Conservation (phyloP, 441 rosid genomes). For the Codiaeum variegatum region DNA sequence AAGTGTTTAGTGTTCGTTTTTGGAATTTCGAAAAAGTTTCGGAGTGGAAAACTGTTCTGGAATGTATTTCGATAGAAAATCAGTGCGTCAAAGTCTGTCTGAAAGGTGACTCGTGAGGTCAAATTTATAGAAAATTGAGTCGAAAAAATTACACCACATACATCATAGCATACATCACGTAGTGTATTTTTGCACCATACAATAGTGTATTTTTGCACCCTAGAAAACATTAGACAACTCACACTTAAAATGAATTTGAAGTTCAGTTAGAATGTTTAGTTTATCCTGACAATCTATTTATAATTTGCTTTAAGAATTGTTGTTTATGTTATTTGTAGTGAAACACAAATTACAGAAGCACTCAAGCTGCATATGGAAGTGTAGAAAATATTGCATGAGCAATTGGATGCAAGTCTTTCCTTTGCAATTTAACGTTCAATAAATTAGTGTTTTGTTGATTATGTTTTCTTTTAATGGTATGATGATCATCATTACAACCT, state of each 20-base stretch:
- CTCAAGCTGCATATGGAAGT: slow-evolving; percentile 98
- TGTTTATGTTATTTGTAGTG: slow-evolving; percentile 45
- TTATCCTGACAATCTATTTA: slow-evolving; percentile 12
- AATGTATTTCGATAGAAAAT: too few species aligned
- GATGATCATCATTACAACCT: not conserved
- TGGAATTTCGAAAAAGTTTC: too few species aligned
- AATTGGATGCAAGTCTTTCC: slow-evolving; percentile 74
- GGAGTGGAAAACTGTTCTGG: too few species aligned
- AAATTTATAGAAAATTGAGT: too few species aligned
- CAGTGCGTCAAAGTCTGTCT: too few species aligned
- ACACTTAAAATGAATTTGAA: not conserved
- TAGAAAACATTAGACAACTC: not conserved
- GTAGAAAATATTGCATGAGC: slow-evolving; percentile 90
- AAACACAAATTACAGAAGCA: slow-evolving; percentile 96
- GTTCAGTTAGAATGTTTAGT: not conserved
- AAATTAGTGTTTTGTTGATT: not conserved
- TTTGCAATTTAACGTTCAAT: slow-evolving; percentile 18
- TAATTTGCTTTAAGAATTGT: slow-evolving; percentile 4
- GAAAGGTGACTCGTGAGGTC: too few species aligned
- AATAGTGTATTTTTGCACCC: not conserved
- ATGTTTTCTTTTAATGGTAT: not conserved
- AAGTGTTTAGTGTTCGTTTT: too few species aligned
- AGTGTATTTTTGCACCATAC: too few species aligned
- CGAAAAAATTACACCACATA: too few species aligned
- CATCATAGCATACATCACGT: too few species aligned